These are phyloP conservation scores for Postia placenta DNA, from an alignment of 768 basidiomycete species.

Conservation along the genomic window DNA sequence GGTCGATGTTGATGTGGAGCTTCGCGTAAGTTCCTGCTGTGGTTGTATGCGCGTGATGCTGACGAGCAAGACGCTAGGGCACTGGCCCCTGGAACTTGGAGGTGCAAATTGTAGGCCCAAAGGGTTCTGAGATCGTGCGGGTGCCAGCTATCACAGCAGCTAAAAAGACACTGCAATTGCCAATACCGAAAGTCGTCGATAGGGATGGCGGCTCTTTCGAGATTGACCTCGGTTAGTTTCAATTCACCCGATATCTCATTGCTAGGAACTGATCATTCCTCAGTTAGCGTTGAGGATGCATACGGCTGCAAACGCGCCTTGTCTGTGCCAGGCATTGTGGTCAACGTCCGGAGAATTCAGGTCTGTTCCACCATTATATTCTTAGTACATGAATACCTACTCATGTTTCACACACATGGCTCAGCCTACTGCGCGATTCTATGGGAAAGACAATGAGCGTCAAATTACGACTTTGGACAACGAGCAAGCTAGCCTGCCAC, in stretches of 20 bases:
- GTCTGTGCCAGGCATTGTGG: constrained; percentile 69
- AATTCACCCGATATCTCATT: too few species aligned
- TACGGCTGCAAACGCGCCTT: constrained; percentile 80
- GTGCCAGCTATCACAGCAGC: constrained; percentile 50
- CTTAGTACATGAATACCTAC: neutral
- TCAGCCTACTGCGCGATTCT: constrained; percentile 91
- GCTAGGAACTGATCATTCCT: too few species aligned
- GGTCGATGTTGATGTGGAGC: constrained; percentile 74
- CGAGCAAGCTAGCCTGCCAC: constrained; percentile 64
- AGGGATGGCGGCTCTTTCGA: constrained; percentile 72
- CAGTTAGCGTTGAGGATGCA: constrained; percentile 81
- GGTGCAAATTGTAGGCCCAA: constrained; percentile 73
- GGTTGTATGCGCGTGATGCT: too few species aligned
- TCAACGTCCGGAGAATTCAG: constrained; percentile 79
- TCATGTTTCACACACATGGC: too few species aligned
- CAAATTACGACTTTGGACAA: constrained; percentile 66
- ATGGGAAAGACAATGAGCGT: constrained; percentile 54
- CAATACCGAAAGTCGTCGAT: constrained; percentile 63
- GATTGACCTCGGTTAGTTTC: constrained; percentile 60
- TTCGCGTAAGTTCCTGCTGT: constrained; percentile 47
- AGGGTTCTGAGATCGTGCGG: constrained; percentile 51
- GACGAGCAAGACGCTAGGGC: constrained; percentile 60
- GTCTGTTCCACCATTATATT: constrained; percentile 33
- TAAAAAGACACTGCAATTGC: constrained; percentile 52
- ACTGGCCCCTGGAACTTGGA: constrained; percentile 88